These are phyloP conservation scores for Exophiala sideris DNA, from an alignment of 2,329 filamentous ascomycete species.

Conservation along the genomic window DNA sequence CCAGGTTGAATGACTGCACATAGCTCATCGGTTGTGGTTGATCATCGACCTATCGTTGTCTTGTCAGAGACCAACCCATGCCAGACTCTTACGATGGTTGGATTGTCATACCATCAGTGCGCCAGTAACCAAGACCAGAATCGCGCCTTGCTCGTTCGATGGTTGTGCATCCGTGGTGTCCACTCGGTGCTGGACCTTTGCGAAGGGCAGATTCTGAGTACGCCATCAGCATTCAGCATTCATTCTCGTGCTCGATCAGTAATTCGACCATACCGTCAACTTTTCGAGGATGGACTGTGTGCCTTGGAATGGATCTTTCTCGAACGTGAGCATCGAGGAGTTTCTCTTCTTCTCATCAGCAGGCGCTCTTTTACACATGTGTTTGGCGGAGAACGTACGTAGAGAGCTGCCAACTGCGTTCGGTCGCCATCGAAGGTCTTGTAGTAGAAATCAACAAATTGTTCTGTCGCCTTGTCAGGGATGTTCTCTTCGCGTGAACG, in stretches of 20 bases:
- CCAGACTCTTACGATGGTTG: neutral
- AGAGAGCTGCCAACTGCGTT: constrained; percentile 63
- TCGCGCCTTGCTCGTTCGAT: constrained; percentile 59
- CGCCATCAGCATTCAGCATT: constrained; percentile 1
- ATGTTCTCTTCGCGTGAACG: neutral
- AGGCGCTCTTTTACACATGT: constrained; percentile 6
- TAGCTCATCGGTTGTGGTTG: constrained; percentile 86
- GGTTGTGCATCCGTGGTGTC: constrained; percentile 81
- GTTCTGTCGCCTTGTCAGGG: constrained; percentile 53
- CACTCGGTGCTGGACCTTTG: constrained; percentile 75
- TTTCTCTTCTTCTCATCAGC: constrained; percentile 56
- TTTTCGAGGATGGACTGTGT: constrained; percentile 69
- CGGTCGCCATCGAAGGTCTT: constrained; percentile 76
- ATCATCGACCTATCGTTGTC: constrained; percentile 70
- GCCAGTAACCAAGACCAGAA: constrained; percentile 86
- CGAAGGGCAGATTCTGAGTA: constrained; percentile 69
- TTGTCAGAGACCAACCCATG: neutral
- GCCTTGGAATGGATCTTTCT: constrained; percentile 67
- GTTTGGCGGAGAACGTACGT: constrained; percentile 59
- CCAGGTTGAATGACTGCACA: constrained; percentile 82
- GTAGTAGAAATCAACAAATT: constrained; percentile 92
- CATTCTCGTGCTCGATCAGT: neutral
- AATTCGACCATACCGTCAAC: constrained; percentile 61
- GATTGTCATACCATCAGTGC: constrained; percentile 75
- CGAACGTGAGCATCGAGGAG: constrained; percentile 90